Evolutionary conservation across 2,329 filamentous ascomycete genomes (phyloP), one percentile per base, ranked within the genome.

Genomic region (Pseudomassariella vexata): DNA sequence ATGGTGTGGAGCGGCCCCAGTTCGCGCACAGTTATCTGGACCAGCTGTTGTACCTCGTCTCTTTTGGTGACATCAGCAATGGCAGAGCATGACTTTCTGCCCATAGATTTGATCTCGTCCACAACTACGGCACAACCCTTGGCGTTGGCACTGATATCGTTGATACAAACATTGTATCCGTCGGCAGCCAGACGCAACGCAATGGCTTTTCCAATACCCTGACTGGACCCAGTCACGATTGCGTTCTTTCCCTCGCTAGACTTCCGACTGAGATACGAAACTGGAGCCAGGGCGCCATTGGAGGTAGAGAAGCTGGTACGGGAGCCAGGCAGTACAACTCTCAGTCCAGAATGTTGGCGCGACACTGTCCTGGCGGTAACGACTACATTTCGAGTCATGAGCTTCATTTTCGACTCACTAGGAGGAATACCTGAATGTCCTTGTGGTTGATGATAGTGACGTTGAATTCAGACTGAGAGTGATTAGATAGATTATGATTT

Each of bases 91-190:
- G 76, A 64, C 28, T 68, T 69, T 16, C 70, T 57, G 2, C 70
- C 75, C 8, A 71, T 55, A 3, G 49, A 38, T 34, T 66, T 53
- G 33, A 82, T 75, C 40, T 79, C 65, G 14, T 65, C 55, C 8
- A 67, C 70, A 1, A 68, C 62, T 15, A 69, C 62, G 31, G 78
- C 66, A 38, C 73, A 70, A 1, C 59, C 66, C 4, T 63, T 42
- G 30, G 66, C 54, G 40, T 79, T 74, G 10, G 67, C 60, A 18
- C 60, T 41, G 11, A 82, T 58, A 42, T 83, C 79, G 48, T 81
- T 82, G 41, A 84, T 60, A 46, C 75, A 79, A 30, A 85, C 62
- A 42, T 76, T 65, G 56, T 82, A 84, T 33, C 79, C 79, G 39
- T 83, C 79, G 15, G 63, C 56, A 5, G 78, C 78, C 11, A 84